Percentiles rank a stretch among this genome's conserved stretches.
These are phyloP conservation scores for Xanthoconium purpureum DNA, from an alignment of 768 basidiomycete genomes.

Conservation along the genomic window DNA sequence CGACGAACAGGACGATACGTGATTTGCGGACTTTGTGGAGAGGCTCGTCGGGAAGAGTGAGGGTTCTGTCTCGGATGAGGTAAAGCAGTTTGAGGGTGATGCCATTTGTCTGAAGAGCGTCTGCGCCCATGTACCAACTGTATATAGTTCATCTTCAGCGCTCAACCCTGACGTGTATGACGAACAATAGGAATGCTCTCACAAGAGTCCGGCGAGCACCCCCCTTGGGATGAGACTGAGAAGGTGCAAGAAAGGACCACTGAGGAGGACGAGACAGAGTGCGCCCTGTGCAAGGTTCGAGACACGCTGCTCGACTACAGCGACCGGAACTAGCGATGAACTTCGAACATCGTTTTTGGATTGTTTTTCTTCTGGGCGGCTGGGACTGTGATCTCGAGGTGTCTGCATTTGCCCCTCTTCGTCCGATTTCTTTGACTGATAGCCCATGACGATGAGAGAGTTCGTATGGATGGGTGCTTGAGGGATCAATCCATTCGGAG, in stretches of 20 bases:
- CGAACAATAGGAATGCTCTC: conserved; percentile 20
- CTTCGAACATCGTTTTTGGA: conserved; percentile 6
- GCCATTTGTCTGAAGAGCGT: conserved; percentile 76
- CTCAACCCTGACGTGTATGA: too few relatives aligned
- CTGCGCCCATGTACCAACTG: conserved; percentile 93
- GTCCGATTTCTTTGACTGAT: conserved; percentile 36
- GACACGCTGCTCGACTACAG: conserved; percentile 89
- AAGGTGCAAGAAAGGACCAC: conserved; percentile 78
- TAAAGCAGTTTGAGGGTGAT: conserved; percentile 80
- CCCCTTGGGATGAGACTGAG: conserved; percentile 78
- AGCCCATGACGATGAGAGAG: conserved; percentile 71
- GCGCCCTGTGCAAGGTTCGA: conserved; percentile 86
- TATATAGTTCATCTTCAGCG: too few relatives aligned
- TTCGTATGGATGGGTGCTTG: conserved; percentile 93
- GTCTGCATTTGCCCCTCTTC: conserved; percentile 30
- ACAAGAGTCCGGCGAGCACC: conserved; percentile 86
- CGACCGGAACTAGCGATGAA: conserved; percentile 49
- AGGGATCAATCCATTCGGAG: conserved; percentile 82
- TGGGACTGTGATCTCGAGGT: not conserved
- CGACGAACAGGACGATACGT: conserved; percentile 67
- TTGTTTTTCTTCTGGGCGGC: conserved; percentile 24
- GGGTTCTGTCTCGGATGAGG: conserved; percentile 66
- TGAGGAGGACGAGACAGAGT: conserved; percentile 75
- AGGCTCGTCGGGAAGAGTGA: conserved; percentile 67
- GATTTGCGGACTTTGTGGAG: conserved; percentile 71